Conservation (phyloP, 106 monocot genomes). For the Apostasia shenzhenica region DNA sequence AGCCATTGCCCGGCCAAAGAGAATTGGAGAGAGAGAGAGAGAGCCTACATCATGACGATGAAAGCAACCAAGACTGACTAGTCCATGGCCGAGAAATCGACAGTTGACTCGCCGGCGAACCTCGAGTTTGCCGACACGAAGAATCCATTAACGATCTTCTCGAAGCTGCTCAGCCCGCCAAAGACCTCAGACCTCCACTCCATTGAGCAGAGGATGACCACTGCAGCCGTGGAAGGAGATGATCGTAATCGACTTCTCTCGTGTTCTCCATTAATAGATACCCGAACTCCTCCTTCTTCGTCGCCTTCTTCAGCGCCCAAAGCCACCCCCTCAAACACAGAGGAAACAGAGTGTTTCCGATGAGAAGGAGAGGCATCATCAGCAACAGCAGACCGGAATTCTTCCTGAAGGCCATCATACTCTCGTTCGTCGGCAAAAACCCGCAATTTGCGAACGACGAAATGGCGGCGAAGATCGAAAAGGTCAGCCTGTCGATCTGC, state of each 20-base stretch:
- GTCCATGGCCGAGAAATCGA: slow-evolving; percentile 19
- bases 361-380: slow-evolving; percentile 22
- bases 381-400: slow-evolving; percentile 29
- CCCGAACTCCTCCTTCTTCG: slow-evolving; percentile 2
- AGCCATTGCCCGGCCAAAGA: no score
- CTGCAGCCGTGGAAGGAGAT: slow-evolving; percentile 11
- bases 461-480: slow-evolving; percentile 26
- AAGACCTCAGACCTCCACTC: slow-evolving; percentile 25
- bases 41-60: slow-evolving; percentile 31
- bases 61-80: slow-evolving; percentile 17
- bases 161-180: slow-evolving; percentile 17
- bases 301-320: slow-evolving; percentile 16
- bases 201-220: slow-evolving; percentile 8
- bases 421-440: slow-evolving; percentile 49
- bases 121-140: slow-evolving; percentile 32
- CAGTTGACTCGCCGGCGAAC: slow-evolving; percentile 27
- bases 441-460: slow-evolving; percentile 43
- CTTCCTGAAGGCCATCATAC: slow-evolving; percentile 41
- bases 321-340: slow-evolving; percentile 10
- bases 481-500: slow-evolving; percentile 12
- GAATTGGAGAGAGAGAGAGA: not conserved
- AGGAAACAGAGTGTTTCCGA: slow-evolving; percentile 44
- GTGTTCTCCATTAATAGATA: not conserved
- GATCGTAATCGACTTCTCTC: not conserved
- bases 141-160: slow-evolving; percentile 27